Evolutionary conservation across 106 monocot genomes (phyloP).

Genomic region (Ottelia alismoides): DNA sequence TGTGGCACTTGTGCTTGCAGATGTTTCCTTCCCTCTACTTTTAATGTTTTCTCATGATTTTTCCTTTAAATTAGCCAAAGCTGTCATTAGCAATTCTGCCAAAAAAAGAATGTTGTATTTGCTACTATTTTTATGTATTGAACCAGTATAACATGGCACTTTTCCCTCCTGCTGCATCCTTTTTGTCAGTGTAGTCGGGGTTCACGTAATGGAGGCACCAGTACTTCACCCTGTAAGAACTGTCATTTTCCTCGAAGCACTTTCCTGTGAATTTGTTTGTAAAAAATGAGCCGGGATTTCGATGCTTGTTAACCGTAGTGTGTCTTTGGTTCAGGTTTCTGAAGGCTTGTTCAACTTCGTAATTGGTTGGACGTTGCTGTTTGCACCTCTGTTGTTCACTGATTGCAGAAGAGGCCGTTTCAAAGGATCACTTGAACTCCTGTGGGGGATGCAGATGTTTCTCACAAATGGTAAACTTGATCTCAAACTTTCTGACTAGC

Average conservation of each 20-base stretch:
- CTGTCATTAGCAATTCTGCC: no score
- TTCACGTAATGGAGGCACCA: slow-evolving; percentile 69
- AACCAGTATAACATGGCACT: not conserved
- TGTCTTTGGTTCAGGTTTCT: no score
- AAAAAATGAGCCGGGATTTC: no score
- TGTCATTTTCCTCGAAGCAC: no score
- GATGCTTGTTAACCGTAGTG: no score
- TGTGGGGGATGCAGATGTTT: slow-evolving; percentile 95
- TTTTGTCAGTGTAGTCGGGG: slow-evolving; percentile 76
- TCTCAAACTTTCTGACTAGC: slow-evolving; percentile 23
- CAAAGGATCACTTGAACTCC: slow-evolving; percentile 66
- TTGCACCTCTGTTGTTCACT: slow-evolving; percentile 76
- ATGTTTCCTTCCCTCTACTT: no score
- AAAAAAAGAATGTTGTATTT: no score
- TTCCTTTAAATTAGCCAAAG: no score
- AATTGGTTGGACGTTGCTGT: slow-evolving; percentile 82
- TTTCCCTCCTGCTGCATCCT: not conserved
- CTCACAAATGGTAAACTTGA: slow-evolving; percentile 90
- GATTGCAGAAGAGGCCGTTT: slow-evolving; percentile 57
- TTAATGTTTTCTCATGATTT: no score
- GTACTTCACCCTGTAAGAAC: slow-evolving; percentile 80
- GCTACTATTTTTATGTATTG: no score
- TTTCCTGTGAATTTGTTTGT: no score
- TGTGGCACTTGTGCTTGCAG: no score
- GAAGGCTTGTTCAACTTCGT: slow-evolving; percentile 96